phyloP scores from a whole-genome alignment of 768 basidiomycete genomes.

The Serendipita sp. region DNA sequence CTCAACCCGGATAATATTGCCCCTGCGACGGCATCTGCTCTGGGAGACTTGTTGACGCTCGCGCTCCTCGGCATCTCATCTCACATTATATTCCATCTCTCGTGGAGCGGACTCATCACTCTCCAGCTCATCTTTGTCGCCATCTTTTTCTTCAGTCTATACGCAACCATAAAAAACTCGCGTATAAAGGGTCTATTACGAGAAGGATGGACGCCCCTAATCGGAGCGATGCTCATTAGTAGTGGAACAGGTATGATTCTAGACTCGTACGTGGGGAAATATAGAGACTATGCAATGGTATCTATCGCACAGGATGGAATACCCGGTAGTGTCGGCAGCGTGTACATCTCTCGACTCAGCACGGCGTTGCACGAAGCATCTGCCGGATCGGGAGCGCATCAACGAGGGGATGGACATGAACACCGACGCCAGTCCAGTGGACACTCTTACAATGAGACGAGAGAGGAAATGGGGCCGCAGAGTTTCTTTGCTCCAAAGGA shows the following conservation, averaged over 20 bases:
- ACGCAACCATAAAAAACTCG: conserved; percentile 46
- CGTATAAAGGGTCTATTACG: conserved; percentile 54
- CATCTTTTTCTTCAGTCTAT: conserved; percentile 30
- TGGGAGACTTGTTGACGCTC: conserved; percentile 86
- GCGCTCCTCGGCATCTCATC: conserved; percentile 53
- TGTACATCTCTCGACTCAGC: conserved; percentile 80
- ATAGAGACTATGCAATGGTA: conserved; percentile 74
- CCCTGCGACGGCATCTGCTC: conserved; percentile 78
- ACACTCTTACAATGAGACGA: too few species aligned
- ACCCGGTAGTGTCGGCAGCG: conserved; percentile 78
- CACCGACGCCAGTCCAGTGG: background rate
- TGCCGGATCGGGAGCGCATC: background rate
- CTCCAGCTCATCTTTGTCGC: conserved; percentile 33
- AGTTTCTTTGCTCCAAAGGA: background rate
- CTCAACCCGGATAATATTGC: conserved; percentile 94
- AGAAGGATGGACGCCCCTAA: conserved; percentile 80
- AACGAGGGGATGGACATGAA: conserved; percentile 8
- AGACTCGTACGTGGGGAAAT: conserved; percentile 73
- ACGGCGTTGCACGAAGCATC: conserved; percentile 66
- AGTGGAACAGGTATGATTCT: conserved; percentile 83
- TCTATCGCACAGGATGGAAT: conserved; percentile 83
- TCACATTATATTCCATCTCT: conserved; percentile 53
- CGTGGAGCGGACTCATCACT: conserved; percentile 23
- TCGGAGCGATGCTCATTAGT: conserved; percentile 79
- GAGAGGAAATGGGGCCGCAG: background rate